Base-by-base conservation (phyloP, 1,139 yeast genomes). In the Taphrina betulina region DNA sequence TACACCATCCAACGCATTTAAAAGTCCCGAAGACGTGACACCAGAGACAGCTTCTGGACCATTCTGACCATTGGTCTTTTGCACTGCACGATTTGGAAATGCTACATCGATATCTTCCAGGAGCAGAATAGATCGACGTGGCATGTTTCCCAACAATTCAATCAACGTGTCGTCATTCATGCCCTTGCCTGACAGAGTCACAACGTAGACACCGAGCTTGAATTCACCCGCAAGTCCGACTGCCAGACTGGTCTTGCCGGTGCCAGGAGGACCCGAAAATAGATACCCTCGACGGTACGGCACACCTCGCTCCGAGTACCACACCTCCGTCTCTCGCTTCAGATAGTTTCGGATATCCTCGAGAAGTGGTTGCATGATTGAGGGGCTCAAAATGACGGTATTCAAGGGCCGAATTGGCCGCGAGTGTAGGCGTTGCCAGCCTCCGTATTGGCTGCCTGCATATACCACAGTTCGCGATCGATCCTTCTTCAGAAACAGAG, bases 61-160 rank as follows among this genome's bases (percentile, higher is more conserved):
- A 0, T 81, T 72, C 10, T 14, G 16, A 4, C 37, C 24, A 23
- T n/a, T 16, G 19, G 14, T 17, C 8, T n/a, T 35, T 12, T 12
- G 8, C 5, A 16, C 33, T 41, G 79, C 80, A 66, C 98, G 78
- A 65, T 82, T 81, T 64, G 83, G 85, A 71, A 92, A 92, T 0
- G 98, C 98, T 0, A 97, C 95, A 71, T 92, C 99, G 45, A 92
- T 82, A 68, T 92, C 99, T 69, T 92, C 99, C 59, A 92, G 71
- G 40, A 92, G 71, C 61, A 92, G 72, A 26, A 92, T 81, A 38
- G 95, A 84, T 63, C 97, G 75, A 63, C 86, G 88, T 0, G 98
- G 99, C 54, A 92, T 84, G 67, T 92, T 95, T 69, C 92, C 92
- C 95, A 92, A 89, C 60, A 92, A 76, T 68, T 92, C 96, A 65